These are phyloP conservation scores for Exophiala dermatitidis DNA, from an alignment of 2,329 filamentous ascomycete species.

Conservation along the genomic window DNA sequence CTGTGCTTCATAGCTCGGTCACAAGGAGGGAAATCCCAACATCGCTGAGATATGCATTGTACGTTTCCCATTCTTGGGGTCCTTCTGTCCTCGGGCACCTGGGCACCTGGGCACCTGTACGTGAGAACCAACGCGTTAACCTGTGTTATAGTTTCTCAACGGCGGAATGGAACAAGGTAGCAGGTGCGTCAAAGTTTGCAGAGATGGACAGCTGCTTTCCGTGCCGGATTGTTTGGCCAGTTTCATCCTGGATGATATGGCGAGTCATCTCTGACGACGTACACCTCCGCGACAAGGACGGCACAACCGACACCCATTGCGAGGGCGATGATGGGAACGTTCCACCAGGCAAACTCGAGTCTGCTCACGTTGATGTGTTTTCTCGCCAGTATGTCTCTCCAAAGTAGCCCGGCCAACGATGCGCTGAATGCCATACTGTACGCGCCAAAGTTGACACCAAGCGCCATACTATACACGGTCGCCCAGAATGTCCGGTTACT, in stretches of 20 bases:
- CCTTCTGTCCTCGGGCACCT: no score
- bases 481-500: slow-evolving; percentile 53
- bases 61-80: no score
- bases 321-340: slow-evolving; percentile 36
- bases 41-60: no score
- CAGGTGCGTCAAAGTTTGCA: no score
- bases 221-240: no score
- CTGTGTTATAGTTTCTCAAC: no score
- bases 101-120: no score
- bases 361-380: slow-evolving; percentile 61
- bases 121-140: no score
- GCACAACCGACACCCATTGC: slow-evolving; percentile 58
- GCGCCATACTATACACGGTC: slow-evolving; percentile 49
- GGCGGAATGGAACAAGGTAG: no score
- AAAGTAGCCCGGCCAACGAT: slow-evolving; percentile 63
- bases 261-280: slow-evolving; percentile 45
- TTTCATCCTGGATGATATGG: slow-evolving; percentile 31
- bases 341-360: slow-evolving; percentile 57
- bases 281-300: slow-evolving; percentile 58
- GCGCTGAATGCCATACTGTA: slow-evolving; percentile 67
- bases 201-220: no score
- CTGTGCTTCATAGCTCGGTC: no score
- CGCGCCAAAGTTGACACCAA: slow-evolving; percentile 68
- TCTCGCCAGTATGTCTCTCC: slow-evolving; percentile 61
- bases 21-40: no score